Conservation (phyloP, 169 alveolate genomes). For the Cyclospora cayetanensis region DNA sequence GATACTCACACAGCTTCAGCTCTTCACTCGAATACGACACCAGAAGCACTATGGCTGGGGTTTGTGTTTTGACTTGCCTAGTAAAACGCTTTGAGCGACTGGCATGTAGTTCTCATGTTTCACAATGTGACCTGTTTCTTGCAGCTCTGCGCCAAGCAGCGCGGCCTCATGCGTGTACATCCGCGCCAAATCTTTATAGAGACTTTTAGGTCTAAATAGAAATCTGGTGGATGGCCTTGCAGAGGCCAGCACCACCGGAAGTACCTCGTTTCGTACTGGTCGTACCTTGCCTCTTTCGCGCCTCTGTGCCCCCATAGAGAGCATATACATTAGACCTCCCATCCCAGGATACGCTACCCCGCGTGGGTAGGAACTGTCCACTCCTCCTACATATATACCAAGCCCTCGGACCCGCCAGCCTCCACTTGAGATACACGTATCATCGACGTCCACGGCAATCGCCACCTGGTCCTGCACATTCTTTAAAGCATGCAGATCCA, state of each 20-base stretch:
- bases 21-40: not conserved
- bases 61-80: not conserved
- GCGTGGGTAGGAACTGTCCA: not conserved
- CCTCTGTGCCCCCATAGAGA: not conserved
- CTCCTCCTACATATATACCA: conserved; percentile 8
- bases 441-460: conserved; percentile 40
- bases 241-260: conserved; percentile 17
- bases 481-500: not conserved
- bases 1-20: not conserved
- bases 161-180: not conserved
- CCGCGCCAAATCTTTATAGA: not conserved
- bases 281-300: not conserved
- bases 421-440: conserved; percentile 29
- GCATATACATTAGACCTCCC: not conserved
- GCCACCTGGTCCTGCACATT: not conserved
- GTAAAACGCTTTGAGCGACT: not conserved
- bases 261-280: not conserved
- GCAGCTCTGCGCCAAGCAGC: not conserved
- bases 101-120: not conserved
- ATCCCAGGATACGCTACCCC: conserved; percentile 45
- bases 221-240: not conserved
- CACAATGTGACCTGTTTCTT: not conserved
- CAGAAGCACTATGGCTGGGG: not conserved
- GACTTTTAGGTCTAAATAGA: not conserved
- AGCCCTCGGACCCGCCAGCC: conserved; percentile 16